A percentile compares a stretch with the other conserved stretches of the same genome.
Evolutionary conservation across 345 rosid genomes (phyloP).

Genomic region (Pelargonium nanum): DNA sequence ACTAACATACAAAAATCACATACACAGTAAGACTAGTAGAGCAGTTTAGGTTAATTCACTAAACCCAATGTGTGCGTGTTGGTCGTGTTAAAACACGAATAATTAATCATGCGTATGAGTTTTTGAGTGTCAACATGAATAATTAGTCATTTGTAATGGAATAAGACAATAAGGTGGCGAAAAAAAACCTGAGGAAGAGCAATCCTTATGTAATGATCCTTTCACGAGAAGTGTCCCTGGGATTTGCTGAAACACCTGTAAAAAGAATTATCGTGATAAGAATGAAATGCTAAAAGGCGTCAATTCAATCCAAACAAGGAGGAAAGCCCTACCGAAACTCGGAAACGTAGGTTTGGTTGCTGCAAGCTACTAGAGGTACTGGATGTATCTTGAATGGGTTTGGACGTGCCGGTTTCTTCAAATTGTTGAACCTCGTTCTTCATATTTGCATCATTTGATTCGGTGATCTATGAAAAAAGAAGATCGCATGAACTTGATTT

Average conservation of each 20-base stretch:
- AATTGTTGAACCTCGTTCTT: constrained; percentile 21
- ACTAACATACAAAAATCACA: too few species aligned
- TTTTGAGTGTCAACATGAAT: background rate
- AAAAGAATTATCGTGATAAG: constrained; percentile 4
- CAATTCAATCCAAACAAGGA: constrained; percentile 6
- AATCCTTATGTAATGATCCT: constrained; percentile 54
- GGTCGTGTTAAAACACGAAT: too few species aligned
- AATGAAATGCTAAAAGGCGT: background rate
- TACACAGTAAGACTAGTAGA: too few species aligned
- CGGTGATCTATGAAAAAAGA: constrained; percentile 40
- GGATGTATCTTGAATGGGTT: constrained; percentile 17
- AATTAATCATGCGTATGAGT: background rate
- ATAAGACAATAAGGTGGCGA: too few species aligned
- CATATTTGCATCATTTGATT: constrained; percentile 32
- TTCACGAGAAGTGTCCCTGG: constrained; percentile 77
- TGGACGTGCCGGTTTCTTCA: constrained; percentile 14
- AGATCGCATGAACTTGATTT: constrained; percentile 10
- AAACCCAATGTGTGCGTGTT: too few species aligned
- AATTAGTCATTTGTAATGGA: background rate
- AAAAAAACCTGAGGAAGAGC: constrained; percentile 43
- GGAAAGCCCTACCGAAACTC: constrained; percentile 35
- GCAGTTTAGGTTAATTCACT: too few species aligned
- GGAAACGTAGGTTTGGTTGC: constrained; percentile 34
- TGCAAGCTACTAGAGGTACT: constrained; percentile 17
- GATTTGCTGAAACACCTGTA: constrained; percentile 71